Percentiles rank a stretch among this genome's conserved stretches.
These are phyloP conservation scores for Dissoconium aciculare DNA, from an alignment of 2,329 filamentous ascomycete species.

Conservation along the genomic window DNA sequence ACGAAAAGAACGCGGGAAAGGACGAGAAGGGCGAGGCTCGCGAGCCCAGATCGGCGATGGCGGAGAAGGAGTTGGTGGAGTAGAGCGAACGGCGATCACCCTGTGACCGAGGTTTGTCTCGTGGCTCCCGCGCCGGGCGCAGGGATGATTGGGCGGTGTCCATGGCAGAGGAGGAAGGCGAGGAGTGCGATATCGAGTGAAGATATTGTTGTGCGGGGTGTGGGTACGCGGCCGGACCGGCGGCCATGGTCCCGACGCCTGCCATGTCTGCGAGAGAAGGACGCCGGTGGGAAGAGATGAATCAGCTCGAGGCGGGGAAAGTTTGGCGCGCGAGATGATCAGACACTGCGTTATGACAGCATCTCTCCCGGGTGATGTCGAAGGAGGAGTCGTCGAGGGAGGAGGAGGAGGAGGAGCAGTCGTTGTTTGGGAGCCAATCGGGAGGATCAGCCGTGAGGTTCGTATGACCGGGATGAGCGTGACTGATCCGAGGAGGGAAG, in stretches of 20 bases:
- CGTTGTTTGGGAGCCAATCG: too few species aligned
- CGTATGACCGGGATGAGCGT: too few species aligned
- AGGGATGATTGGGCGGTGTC: neutral
- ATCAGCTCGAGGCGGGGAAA: too few species aligned
- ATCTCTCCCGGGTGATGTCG: too few species aligned
- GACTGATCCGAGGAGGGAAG: too few species aligned
- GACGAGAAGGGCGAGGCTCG: slow-evolving; percentile 49
- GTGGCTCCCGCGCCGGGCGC: neutral
- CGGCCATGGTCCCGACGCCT: neutral
- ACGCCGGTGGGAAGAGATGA: too few species aligned
- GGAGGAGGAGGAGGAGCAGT: too few species aligned
- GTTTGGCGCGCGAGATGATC: too few species aligned
- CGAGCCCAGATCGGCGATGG: neutral
- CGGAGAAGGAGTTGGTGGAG: neutral
- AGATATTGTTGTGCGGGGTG: neutral
- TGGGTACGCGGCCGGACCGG: neutral
- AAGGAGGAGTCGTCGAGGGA: too few species aligned
- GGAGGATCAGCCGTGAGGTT: too few species aligned
- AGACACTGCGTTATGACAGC: too few species aligned
- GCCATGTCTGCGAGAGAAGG: neutral
- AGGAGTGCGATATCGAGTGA: neutral
- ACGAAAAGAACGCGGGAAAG: slow-evolving; percentile 73
- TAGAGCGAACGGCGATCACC: neutral
- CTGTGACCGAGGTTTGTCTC: neutral
- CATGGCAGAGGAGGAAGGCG: neutral